Evolutionary conservation across 2,329 filamentous ascomycete species (phyloP).

Genomic region (Aureobasidium sp.): DNA sequence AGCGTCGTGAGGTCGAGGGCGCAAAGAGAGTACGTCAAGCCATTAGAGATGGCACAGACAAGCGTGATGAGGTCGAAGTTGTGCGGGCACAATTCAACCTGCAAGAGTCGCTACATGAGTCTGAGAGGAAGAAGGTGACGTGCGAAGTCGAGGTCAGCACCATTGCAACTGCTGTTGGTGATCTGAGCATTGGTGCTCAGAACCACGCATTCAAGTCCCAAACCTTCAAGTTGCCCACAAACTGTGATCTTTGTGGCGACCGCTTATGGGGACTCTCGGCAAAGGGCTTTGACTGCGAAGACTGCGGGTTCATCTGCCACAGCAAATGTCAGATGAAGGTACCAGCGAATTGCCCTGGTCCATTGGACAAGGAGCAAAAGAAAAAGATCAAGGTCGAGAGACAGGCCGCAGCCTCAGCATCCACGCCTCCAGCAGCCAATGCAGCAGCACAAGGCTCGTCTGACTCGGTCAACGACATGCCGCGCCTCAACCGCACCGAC

Average conservation of each 20-base stretch:
- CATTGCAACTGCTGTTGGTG: constrained; percentile 83
- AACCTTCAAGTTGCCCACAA: constrained; percentile 98
- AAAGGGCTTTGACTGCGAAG: constrained; percentile 91
- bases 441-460: constrained; percentile 7
- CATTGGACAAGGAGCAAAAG: constrained; percentile 86
- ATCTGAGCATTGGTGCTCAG: constrained; percentile 83
- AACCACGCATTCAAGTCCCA: constrained; percentile 99
- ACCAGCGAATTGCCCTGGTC: constrained; percentile 87
- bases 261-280: constrained; percentile 95
- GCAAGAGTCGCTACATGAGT: constrained; percentile 76
- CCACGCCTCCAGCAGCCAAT: constrained; percentile 13
- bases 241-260: constrained; percentile 94
- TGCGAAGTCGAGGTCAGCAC: constrained; percentile 90
- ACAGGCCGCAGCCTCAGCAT: constrained; percentile 65
- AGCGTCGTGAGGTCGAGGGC: constrained; percentile 73
- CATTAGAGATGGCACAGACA: constrained; percentile 75
- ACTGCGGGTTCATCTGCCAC: constrained; percentile 97
- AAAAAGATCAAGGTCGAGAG: constrained; percentile 86
- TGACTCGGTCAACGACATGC: constrained; percentile 43
- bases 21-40: constrained; percentile 65
- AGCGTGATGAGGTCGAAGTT: constrained; percentile 79
- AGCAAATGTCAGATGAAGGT: constrained; percentile 99
- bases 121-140: constrained; percentile 74
- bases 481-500: constrained; percentile 66
- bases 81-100: constrained; percentile 74